These are phyloP conservation scores for Trichoderma sp. DNA, from an alignment of 2,329 filamentous ascomycete species.

Conservation along the genomic window DNA sequence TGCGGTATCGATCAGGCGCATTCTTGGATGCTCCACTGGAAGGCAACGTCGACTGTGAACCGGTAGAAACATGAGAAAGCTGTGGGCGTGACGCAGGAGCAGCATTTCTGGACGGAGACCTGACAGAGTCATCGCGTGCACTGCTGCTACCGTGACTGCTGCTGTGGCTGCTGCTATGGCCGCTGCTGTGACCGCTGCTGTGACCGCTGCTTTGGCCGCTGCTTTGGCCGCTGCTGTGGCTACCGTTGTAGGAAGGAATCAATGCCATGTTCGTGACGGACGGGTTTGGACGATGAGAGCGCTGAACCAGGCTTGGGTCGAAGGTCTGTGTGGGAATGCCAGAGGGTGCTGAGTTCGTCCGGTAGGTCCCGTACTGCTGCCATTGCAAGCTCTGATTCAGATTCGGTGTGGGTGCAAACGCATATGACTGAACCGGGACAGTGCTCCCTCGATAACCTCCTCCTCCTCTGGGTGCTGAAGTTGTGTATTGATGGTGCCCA, in stretches of 20 bases:
- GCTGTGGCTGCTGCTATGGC: constrained; percentile 25
- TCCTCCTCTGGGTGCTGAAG: constrained; percentile 34
- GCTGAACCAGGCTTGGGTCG: constrained; percentile 26
- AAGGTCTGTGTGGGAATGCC: constrained; percentile 35
- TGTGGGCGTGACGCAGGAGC: constrained; percentile 41
- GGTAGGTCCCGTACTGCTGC: constrained; percentile 47
- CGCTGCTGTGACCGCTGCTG: neutral
- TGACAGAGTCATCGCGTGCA: constrained; percentile 51
- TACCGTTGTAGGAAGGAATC: constrained; percentile 35
- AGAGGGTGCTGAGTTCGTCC: constrained; percentile 46
- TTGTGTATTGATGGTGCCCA: constrained; percentile 48
- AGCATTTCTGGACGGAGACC: constrained; percentile 43
- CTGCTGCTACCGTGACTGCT: constrained; percentile 41
- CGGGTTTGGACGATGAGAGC: constrained; percentile 33
- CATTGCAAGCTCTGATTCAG: constrained; percentile 54
- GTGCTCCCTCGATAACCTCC: constrained; percentile 54
- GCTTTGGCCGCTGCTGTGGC: constrained; percentile 24
- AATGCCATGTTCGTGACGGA: constrained; percentile 42
- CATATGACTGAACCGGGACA: constrained; percentile 69
- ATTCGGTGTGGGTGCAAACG: constrained; percentile 68
- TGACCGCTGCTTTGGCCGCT: neutral
- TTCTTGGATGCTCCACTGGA: constrained; percentile 43
- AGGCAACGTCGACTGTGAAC: constrained; percentile 48
- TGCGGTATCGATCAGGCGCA: constrained; percentile 74
- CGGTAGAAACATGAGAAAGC: constrained; percentile 37